phyloP scores from a whole-genome alignment of 768 basidiomycete genomes.

The Fomitopsis serialis region DNA sequence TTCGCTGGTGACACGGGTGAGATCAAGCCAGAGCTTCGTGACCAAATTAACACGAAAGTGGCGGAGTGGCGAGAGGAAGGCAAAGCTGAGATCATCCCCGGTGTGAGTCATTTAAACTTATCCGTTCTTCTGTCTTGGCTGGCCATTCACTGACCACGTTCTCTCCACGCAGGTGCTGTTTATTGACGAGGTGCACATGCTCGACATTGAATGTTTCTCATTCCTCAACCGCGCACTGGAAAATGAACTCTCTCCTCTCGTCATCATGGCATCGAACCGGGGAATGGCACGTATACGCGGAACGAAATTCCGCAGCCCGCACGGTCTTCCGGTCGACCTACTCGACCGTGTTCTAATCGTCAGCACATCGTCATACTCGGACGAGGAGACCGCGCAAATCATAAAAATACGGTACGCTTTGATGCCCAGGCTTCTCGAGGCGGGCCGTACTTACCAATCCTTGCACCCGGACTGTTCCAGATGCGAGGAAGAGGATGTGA shows the following conservation, averaged over 20 bases:
- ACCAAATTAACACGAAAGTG: constrained; percentile 95
- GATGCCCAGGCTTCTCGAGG: background rate
- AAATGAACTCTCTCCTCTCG: constrained; percentile 87
- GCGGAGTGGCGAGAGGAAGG: constrained; percentile 98
- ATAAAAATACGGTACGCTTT: constrained; percentile 79
- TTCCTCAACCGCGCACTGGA: constrained; percentile 97
- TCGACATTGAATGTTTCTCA: constrained; percentile 99
- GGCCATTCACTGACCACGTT: background rate
- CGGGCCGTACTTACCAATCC: background rate
- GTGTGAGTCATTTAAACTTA: constrained; percentile 47
- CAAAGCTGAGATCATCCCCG: constrained; percentile 96
- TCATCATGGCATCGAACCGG: constrained; percentile 97
- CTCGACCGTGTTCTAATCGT: constrained; percentile 96
- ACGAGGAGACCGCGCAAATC: constrained; percentile 86
- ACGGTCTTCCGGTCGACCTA: constrained; percentile 91
- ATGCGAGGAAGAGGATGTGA: constrained; percentile 94
- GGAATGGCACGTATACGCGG: constrained; percentile 94
- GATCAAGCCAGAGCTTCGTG: constrained; percentile 94
- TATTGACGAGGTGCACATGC: constrained; percentile 99
- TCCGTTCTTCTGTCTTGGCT: background rate
- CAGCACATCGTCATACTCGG: constrained; percentile 80
- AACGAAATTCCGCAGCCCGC: constrained; percentile 90
- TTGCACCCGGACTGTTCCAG: constrained; percentile 29
- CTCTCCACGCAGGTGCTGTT: constrained; percentile 69
- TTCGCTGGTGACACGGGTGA: constrained; percentile 97